These are phyloP conservation scores for Rhinocladiella similis DNA, from an alignment of 2,329 filamentous ascomycete species.

Conservation along the genomic window DNA sequence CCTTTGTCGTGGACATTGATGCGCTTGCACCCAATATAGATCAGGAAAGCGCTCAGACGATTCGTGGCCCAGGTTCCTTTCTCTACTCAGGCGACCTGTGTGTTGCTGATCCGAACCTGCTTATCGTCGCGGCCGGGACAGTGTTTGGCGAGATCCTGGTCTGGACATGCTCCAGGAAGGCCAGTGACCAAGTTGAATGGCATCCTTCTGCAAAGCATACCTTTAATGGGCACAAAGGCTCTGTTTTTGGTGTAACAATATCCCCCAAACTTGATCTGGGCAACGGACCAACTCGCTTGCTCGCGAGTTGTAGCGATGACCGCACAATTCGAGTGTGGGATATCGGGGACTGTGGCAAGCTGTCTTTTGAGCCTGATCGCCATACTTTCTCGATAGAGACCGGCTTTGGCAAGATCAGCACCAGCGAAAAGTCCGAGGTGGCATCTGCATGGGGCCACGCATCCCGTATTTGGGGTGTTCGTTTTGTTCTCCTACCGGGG, in stretches of 20 bases:
- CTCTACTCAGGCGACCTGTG: constrained; percentile 79
- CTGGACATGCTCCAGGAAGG: constrained; percentile 66
- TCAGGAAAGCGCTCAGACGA: constrained; percentile 38
- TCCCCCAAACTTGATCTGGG: constrained; percentile 55
- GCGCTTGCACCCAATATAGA: constrained; percentile 27
- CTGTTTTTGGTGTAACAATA: constrained; percentile 85
- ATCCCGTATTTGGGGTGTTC: constrained; percentile 86
- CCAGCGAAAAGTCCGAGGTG: constrained; percentile 34
- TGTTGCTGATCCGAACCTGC: constrained; percentile 57
- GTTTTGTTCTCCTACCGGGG: constrained; percentile 54
- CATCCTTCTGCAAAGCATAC: constrained; percentile 52
- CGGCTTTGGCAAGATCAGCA: constrained; percentile 57
- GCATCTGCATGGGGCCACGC: constrained; percentile 80
- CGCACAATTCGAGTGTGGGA: constrained; percentile 88
- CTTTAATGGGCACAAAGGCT: constrained; percentile 78
- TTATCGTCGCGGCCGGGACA: constrained; percentile 84
- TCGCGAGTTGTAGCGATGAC: constrained; percentile 94
- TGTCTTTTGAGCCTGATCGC: not conserved
- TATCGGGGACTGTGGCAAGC: constrained; percentile 60
- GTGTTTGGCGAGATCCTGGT: constrained; percentile 92
- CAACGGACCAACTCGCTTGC: constrained; percentile 55
- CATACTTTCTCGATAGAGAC: constrained; percentile 51
- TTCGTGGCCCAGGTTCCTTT: constrained; percentile 69
- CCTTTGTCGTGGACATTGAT: constrained; percentile 36
- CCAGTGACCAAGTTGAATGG: constrained; percentile 20